These are phyloP conservation scores for Apocynum venetum DNA, from an alignment of 257 asterid genomes.

Conservation along the genomic window DNA sequence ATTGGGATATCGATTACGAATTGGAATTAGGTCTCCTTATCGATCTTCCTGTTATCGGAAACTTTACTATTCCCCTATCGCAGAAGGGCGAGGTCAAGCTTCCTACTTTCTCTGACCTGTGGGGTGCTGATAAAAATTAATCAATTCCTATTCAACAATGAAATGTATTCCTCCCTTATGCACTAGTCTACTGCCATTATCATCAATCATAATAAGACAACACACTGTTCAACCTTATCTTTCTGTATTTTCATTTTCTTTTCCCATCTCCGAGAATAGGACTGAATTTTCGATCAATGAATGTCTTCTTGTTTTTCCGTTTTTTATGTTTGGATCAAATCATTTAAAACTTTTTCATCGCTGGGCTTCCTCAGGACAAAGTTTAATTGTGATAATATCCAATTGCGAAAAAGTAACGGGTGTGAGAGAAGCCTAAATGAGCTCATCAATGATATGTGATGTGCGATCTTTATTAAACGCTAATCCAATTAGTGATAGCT, in stretches of 20 bases:
- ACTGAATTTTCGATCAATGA: too few relatives aligned
- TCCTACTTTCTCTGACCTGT: constrained; percentile 53
- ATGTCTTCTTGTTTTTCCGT: not conserved
- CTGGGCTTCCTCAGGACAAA: too few relatives aligned
- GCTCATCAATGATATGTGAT: too few relatives aligned
- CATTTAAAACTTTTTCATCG: too few relatives aligned
- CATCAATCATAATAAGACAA: not conserved
- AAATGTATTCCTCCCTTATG: not conserved
- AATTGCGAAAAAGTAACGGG: too few relatives aligned
- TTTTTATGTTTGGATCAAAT: not conserved
- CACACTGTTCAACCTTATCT: not conserved
- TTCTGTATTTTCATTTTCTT: too few relatives aligned
- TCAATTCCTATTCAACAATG: not conserved
- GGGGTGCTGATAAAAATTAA: constrained; percentile 3
- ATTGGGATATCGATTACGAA: constrained; percentile 73
- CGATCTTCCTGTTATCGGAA: constrained; percentile 72
- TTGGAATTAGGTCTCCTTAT: constrained; percentile 45
- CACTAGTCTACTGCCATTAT: not conserved
- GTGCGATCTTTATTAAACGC: too few relatives aligned
- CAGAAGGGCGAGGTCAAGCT: constrained; percentile 74
- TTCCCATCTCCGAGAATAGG: too few relatives aligned
- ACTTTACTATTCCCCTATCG: constrained; percentile 54
- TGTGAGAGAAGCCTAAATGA: too few relatives aligned
- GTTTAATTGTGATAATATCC: too few relatives aligned
- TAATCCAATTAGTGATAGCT: too few relatives aligned